Base-by-base conservation (phyloP, 139 green algal species). In the Ostreobium quekettii region DNA sequence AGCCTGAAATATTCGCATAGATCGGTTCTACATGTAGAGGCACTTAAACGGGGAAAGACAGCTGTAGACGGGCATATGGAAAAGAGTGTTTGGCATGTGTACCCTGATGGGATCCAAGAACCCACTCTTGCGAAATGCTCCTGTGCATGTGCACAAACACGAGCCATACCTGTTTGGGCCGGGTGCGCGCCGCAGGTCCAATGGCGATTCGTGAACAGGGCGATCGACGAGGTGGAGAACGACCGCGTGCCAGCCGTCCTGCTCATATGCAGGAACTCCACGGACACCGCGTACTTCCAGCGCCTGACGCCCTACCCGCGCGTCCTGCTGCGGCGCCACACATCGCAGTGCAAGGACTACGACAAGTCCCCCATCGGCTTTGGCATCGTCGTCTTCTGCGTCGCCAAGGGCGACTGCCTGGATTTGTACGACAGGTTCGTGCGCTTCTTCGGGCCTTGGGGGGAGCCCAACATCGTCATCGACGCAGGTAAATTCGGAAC, bases 141-240 rank as follows among this genome's bases (percentile, higher is more conserved):
- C 42, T 19, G 19, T 11, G 42, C 15, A 11, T 53, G 19, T 19
- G 42, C 11, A 53, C 15, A 53, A 19, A 26, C 15, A 19, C 11
- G 42, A 19, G 11, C 15, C 11, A 53, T 26, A 53, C 11, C 11
- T 53, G 15, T 53, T 19, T 53, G 42, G 19, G 15, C 11, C 11
- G 42, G 15, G 42, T 53, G 47, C 29, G 62, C 36, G 29, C 4
- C 60, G 2, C 73, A 87, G 71, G 71, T 85, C 2, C 83, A 89
- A 71, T 95, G 89, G 89, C 75, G 87, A n/a, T 95, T 95, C 77
- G 85, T 95, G 19, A 87, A 86, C 69, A 83, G 89, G 4, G 88
- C 88, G 33, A 91, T 95, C 28, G 86, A 95, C 47, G 88, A 93
- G 71, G 89, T 95, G 30, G 89, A 95, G 76, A 87, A 84, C 59